These are phyloP conservation scores for Picochlorum sp. DNA, from an alignment of 139 green algal species.

Conservation along the genomic window DNA sequence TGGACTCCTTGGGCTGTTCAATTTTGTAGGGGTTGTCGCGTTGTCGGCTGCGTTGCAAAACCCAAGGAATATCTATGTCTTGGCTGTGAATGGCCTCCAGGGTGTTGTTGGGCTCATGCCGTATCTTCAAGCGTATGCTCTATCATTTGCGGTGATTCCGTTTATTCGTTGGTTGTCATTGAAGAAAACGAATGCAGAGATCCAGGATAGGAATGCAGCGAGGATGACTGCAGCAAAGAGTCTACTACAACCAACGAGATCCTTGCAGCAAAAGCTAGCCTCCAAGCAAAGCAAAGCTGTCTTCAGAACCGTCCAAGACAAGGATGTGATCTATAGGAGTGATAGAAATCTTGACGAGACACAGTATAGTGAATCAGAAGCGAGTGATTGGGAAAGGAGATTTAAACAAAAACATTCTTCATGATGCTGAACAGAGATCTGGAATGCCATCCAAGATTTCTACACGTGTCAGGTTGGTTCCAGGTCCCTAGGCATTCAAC, in stretches of 20 bases:
- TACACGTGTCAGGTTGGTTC: too few species aligned
- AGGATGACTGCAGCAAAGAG: conserved; percentile 26
- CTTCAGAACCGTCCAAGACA: conserved; percentile 8
- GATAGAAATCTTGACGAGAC: conserved; percentile 8
- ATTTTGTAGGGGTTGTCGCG: conserved; percentile 76
- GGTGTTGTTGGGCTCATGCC: conserved; percentile 42
- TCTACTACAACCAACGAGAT: conserved; percentile 9
- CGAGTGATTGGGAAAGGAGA: conserved; percentile 13
- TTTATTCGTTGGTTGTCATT: conserved; percentile 46
- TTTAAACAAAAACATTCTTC: background rate
- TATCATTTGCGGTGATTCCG: conserved; percentile 82
- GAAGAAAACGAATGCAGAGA: conserved; percentile 48
- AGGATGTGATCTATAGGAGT: conserved; percentile 19
- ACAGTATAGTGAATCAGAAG: conserved; percentile 19
- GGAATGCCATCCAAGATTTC: too few species aligned
- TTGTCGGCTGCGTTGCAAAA: conserved; percentile 44
- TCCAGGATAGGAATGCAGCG: conserved; percentile 62
- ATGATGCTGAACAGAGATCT: too few species aligned
- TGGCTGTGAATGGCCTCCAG: conserved; percentile 33
- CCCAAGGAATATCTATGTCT: conserved; percentile 24
- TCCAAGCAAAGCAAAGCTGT: background rate
- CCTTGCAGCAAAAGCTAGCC: conserved; percentile 12
- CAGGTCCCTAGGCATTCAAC: too few species aligned
- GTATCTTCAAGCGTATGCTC: conserved; percentile 67
- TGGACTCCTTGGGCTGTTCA: conserved; percentile 59